A percentile compares a stretch with the other conserved stretches of the same genome.
These are phyloP conservation scores for Ogataea pignaliae DNA, from an alignment of 805 yeast species.

Conservation along the genomic window DNA sequence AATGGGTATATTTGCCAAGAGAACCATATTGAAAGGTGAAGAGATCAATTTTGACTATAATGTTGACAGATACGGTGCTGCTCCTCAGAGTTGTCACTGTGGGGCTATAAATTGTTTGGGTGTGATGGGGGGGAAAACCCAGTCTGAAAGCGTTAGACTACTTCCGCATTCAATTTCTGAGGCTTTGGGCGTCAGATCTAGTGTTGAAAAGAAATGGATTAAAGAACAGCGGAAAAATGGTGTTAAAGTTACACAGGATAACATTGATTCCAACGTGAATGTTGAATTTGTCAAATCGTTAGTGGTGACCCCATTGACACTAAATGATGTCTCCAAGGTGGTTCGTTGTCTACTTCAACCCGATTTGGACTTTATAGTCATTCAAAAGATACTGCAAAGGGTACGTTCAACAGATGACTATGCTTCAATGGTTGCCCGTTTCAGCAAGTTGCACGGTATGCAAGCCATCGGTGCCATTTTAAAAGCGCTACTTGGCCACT, in stretches of 20 bases:
- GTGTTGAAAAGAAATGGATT: constrained; percentile 69
- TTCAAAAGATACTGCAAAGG: constrained; percentile 64
- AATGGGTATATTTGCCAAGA: constrained; percentile 92
- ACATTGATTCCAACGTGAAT: constrained; percentile 55
- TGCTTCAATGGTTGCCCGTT: constrained; percentile 46
- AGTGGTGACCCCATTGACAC: constrained; percentile 45
- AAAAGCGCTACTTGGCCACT: constrained; percentile 27
- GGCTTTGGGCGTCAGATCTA: constrained; percentile 72
- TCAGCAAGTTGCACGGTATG: constrained; percentile 83
- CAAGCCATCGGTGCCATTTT: constrained; percentile 66
- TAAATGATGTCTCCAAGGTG: constrained; percentile 67
- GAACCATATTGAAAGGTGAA: constrained; percentile 69
- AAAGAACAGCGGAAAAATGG: constrained; percentile 50
- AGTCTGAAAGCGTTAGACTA: constrained; percentile 82
- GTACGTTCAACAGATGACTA: constrained; percentile 35
- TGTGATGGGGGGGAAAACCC: constrained; percentile 94
- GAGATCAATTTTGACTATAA: constrained; percentile 91
- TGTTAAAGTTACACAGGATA: constrained; percentile 44
- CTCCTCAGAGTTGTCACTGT: constrained; percentile 90
- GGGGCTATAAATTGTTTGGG: constrained; percentile 92
- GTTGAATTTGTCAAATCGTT: constrained; percentile 61
- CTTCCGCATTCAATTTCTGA: constrained; percentile 81
- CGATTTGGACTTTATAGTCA: constrained; percentile 61
- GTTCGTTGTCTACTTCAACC: constrained; percentile 76
- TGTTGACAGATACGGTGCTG: constrained; percentile 94